Base-by-base conservation (phyloP, 2,329 filamentous ascomycete genomes). In the Fusarium euwallaceae region DNA sequence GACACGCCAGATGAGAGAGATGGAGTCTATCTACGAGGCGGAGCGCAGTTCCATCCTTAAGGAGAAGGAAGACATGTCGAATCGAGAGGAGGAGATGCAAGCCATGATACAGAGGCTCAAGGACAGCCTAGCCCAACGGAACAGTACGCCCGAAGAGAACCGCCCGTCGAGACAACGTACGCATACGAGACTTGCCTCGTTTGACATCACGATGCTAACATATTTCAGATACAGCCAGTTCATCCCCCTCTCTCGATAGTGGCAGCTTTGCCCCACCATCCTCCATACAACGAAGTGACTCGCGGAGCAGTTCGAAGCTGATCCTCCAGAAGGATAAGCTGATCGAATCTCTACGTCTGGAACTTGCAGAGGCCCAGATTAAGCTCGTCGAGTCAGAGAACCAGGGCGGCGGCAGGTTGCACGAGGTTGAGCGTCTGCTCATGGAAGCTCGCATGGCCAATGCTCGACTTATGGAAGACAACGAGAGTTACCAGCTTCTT, bases 381-480 rank as follows among this genome's bases (percentile, higher is more conserved):
- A 98, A 98, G 83, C 88, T 98, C 29, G 93, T 98, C 32, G 96
- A 98, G 83, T 92, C 97, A 64, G 95, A 98, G 84, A 98, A 98
- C 82, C 92, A 94, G 83, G 96, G 95, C 62, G 96, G 95, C 63
- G 95, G 95, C 55, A 92, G 94, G 32, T 86, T 98, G 80, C 93
- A 94, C 76, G 95, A 98, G 83, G 90, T 98, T n/a, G 95, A 98
- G 84, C 93, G 93, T 78, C 91, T 94, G 74, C 89, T 98, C 62
- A 92, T 98, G 84, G 96, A 98, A 81, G 93, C 95, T 43, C 94
- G 95, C 79, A 97, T 98, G 93, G 93, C 95, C 76, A 99, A 98
- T 81, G 97, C 97, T 67, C 91, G 95, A 55, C 87, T 99, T 73
- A 97, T 98, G 94, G 97, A 99, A 84, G 97, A 99, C 83, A 98